Conservation (phyloP, 75 land plant genomes). For the Larix kaempferi region DNA sequence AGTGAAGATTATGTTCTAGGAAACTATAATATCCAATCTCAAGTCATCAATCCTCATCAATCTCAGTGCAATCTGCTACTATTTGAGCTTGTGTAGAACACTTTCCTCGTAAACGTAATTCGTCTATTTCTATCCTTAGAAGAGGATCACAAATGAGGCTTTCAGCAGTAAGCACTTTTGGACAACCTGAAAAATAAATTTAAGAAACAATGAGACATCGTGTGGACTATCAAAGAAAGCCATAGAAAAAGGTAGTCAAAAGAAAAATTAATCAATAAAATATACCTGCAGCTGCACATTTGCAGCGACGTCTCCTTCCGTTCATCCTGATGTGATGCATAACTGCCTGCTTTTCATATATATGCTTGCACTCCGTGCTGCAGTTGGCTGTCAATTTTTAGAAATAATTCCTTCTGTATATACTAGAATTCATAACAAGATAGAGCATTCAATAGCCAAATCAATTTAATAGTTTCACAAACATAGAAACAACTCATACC, state of each 20-base stretch:
- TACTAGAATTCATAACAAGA: not conserved
- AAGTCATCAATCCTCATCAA: constrained; percentile 29
- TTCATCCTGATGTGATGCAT: constrained; percentile 43
- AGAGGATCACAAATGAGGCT: constrained; percentile 63
- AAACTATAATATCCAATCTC: no score
- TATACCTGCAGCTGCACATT: constrained; percentile 85
- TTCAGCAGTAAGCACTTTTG: constrained; percentile 36
- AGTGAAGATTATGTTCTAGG: not conserved
- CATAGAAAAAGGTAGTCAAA: not conserved
- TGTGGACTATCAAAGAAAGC: not conserved
- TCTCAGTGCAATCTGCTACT: constrained; percentile 48
- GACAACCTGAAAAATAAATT: constrained; percentile 60
- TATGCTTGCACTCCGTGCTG: constrained; percentile 87
- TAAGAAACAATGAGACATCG: not conserved
- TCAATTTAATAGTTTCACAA: not conserved
- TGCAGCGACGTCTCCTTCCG: constrained; percentile 20
- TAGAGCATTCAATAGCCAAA: not conserved
- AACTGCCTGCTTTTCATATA: constrained; percentile 72
- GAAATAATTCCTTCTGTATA: not conserved
- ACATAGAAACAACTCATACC: no score
- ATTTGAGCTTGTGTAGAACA: constrained; percentile 17
- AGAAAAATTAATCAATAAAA: not conserved
- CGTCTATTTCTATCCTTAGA: constrained; percentile 73
- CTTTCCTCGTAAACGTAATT: constrained; percentile 37
- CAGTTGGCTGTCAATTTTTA: not conserved